Base-by-base conservation (phyloP, 169 alveolate genomes). In the Plasmodium adleri region DNA sequence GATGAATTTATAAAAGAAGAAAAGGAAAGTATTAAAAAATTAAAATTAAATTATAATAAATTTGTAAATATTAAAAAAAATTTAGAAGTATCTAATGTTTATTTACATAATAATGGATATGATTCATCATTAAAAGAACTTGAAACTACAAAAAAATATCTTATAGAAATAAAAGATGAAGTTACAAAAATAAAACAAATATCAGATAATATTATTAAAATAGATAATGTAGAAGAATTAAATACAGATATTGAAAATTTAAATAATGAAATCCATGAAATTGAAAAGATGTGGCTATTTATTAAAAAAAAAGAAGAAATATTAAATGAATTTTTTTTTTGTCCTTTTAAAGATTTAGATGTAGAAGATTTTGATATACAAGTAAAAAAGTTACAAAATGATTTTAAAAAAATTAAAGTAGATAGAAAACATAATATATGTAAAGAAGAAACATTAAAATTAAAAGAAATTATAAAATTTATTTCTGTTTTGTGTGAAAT, bases 181-280 rank as follows among this genome's bases (percentile, higher is more conserved):
- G 74, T 59, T 1, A 66, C 12, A 24, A 59, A 78, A 59, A 45
- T 78, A 58, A 70, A 64, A 22, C 76, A 78, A 22, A 78, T 78
- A 2, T 78, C 89, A 10, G 52, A 78, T 15, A 64, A 78, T 15
- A 78, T 78, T 20, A 70, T 78, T 50, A 63, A 64, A 32, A 78
- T 78, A 64, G 89, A 78, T 24, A 64, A 78, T 20, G 89, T 78
- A 64, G 89, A 78, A 64, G 89, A 78, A n/a, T 39, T 78, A 66
- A 66, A 56, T 59, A 78, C 64, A 52, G 78, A 78, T 10, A 78
- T 78, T 26, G 89, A 78, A 54, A 45, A 59, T 49, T 49, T 78
- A 39, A 59, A 78, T 32, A 64, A 52, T 32, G 89, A 78, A 66
- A 78, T 78, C 17, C 43, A 45, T 26, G 89, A 78, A 67, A 78